Base-by-base conservation (phyloP, 2,329 filamentous ascomycete genomes). In the Chaetoscypha palmicola region DNA sequence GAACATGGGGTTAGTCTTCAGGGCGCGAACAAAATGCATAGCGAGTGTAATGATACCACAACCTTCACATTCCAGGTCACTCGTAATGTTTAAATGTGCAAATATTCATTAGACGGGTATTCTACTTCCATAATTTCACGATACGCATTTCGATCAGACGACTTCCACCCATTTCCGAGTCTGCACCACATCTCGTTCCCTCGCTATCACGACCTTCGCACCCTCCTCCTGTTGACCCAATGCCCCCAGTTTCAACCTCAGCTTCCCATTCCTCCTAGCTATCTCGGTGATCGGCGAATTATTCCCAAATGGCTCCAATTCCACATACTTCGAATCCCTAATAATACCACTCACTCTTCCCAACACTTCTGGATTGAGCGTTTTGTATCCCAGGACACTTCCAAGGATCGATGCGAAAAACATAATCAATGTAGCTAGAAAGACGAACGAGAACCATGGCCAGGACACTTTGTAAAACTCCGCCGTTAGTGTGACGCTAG, bases 1-100 rank as follows among this genome's bases (percentile, higher is more conserved):
- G 91, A 2, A 98, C 92, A 7, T 98, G 92, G 92, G 92, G 86
- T 53, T 90, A 56, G 37, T 17, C 36, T 30, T 31, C 28, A 31
- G 10, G 32, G 17, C n/a, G 19, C 3, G n/a, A 3, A 17, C n/a
- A 30, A 20, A 28, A 31, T 24, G 14, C 21, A 39, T n/a, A 39
- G 14, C 19, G 23, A 31, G 20, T n/a, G n/a, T n/a, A n/a, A n/a
- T n/a, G n/a, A n/a, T n/a, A n/a, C n/a, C n/a, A n/a, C n/a, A n/a
- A n/a, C n/a, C n/a, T n/a, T n/a, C n/a, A n/a, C n/a, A n/a, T n/a
- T n/a, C n/a, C n/a, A n/a, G n/a, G n/a, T n/a, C n/a, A n/a, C n/a
- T n/a, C n/a, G n/a, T n/a, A n/a, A n/a, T n/a, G n/a, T n/a, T n/a
- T n/a, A n/a, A n/a, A n/a, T n/a, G n/a, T n/a, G n/a, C n/a, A n/a